Percentiles rank a stretch among this genome's conserved stretches.
These are phyloP conservation scores for Avena insularis DNA, from an alignment of 176 grass and related monocot species.

Conservation along the genomic window DNA sequence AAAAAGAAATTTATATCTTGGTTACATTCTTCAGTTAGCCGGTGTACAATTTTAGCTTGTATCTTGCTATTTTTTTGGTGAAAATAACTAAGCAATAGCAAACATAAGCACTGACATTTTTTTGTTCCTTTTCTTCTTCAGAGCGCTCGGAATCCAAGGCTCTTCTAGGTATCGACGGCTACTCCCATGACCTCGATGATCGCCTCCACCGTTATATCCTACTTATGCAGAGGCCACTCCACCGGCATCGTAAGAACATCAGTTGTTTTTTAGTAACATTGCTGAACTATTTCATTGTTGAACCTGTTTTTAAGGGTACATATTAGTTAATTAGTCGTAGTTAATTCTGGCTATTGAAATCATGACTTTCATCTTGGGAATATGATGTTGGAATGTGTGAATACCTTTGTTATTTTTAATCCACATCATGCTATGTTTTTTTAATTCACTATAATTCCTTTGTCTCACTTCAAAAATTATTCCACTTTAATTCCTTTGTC, in stretches of 20 bases:
- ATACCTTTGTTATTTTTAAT: no score
- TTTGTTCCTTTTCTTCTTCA: conserved; percentile 28
- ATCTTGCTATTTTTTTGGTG: background rate
- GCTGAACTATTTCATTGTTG: no score
- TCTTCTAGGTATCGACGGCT: conserved; percentile 86
- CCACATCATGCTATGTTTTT: no score
- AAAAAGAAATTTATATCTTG: background rate
- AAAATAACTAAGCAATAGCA: background rate
- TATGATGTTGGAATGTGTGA: no score
- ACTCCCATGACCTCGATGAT: conserved; percentile 84
- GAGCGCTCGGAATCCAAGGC: conserved; percentile 74
- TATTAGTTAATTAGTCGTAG: no score
- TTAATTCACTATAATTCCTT: no score
- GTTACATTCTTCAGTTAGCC: background rate
- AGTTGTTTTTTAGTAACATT: background rate
- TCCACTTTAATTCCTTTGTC: no score
- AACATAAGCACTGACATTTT: background rate
- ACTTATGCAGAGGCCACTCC: conserved; percentile 69
- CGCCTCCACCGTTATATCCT: conserved; percentile 76
- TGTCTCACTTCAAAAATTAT: no score
- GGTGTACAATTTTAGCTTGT: background rate
- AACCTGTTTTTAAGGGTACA: no score
- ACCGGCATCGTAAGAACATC: conserved; percentile 68
- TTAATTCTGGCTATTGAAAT: no score
- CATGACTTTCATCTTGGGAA: no score